A percentile compares a stretch with the other conserved stretches of the same genome.
Conservation (phyloP, 176 grass and related monocot species). For the Stipa capillata region DNA sequence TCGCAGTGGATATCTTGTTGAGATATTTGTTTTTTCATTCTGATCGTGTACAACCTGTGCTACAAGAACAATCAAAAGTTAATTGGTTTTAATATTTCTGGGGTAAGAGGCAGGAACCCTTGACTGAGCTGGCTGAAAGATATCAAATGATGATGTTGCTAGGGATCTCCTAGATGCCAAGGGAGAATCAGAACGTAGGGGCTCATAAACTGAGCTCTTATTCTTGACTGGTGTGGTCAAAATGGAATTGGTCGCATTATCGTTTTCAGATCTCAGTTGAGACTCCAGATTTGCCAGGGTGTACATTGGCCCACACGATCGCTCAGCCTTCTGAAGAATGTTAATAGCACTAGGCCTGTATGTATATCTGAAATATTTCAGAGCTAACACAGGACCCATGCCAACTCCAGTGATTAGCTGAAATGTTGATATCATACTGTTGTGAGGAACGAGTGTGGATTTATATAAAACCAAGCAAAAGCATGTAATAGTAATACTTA, state of each 20-base stretch:
- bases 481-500: no score
- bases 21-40: no score
- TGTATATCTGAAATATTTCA: no score
- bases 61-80: no score
- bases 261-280: no score
- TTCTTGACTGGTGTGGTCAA: conserved; percentile 25
- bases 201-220: conserved; percentile 76
- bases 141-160: conserved; percentile 49
- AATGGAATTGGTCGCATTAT: conserved; percentile 23
- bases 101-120: no score
- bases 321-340: conserved; percentile 69
- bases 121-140: no score
- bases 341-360: conserved; percentile 71
- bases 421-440: not conserved
- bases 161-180: conserved; percentile 47
- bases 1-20: no score
- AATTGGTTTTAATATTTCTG: no score
- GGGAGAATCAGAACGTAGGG: conserved; percentile 57
- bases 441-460: not conserved
- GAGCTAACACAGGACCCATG: conserved; percentile 81
- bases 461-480: not conserved
- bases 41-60: no score
- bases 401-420: conserved; percentile 72
- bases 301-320: no score
- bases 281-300: conserved; percentile 55